Evolutionary conservation across 257 asterid genomes (phyloP).

Genomic region (Jacaranda mimosifolia): DNA sequence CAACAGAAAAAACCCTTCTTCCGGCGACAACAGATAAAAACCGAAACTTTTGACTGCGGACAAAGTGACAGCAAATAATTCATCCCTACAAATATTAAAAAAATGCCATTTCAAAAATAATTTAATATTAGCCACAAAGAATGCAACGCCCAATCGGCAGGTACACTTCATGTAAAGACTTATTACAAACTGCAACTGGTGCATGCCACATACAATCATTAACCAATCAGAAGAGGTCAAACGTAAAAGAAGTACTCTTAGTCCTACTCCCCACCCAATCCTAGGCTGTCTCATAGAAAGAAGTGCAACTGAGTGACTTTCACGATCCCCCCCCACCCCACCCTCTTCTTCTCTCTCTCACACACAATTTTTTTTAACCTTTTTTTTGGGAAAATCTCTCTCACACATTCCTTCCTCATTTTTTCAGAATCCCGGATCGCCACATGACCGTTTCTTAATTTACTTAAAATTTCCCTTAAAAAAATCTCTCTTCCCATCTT

Average conservation of each 20-base stretch:
- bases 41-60: constrained; percentile 13
- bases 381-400: constrained; percentile 27
- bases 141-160: constrained; percentile 16
- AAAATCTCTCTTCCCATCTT: constrained; percentile 36
- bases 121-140: constrained; percentile 33
- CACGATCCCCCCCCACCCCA: constrained; percentile 55
- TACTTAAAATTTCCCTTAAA: constrained; percentile 40
- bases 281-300: constrained; percentile 42
- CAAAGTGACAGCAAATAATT: background rate
- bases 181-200: constrained; percentile 34
- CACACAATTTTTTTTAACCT: constrained; percentile 22
- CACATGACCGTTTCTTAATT: constrained; percentile 61
- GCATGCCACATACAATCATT: constrained; percentile 40
- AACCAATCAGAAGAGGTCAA: constrained; percentile 43
- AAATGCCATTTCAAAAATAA: background rate
- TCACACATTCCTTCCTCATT: constrained; percentile 42
- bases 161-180: constrained; percentile 9
- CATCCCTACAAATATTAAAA: constrained; percentile 3
- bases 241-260: background rate
- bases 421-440: constrained; percentile 75
- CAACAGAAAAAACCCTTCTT: background rate
- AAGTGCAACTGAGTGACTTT: constrained; percentile 51
- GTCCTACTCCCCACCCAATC: constrained; percentile 34
- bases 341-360: constrained; percentile 27
- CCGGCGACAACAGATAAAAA: background rate